Conservation (phyloP, 768 basidiomycete species). For the Mrakia frigida region DNA sequence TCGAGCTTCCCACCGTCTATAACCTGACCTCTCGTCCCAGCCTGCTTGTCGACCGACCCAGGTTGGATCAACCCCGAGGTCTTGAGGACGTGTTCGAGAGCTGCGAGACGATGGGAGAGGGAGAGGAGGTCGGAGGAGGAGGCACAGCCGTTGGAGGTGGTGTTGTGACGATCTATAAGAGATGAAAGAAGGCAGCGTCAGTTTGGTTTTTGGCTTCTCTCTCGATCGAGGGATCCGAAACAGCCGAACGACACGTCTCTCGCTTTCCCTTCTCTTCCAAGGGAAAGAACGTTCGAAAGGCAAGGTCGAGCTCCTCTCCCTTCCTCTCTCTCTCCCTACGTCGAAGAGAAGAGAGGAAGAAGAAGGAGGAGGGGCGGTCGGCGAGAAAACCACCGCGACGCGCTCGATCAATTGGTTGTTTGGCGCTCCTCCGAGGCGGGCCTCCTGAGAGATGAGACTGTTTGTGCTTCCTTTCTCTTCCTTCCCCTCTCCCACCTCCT, state of each 20-base stretch:
- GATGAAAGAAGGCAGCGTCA: background rate
- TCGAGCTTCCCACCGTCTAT: background rate
- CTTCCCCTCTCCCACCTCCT: background rate
- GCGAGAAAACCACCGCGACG: too few species aligned
- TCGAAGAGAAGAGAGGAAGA: too few species aligned
- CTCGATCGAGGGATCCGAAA: too few species aligned
- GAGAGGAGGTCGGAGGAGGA: constrained; percentile 22
- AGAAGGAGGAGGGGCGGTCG: too few species aligned
- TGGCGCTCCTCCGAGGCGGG: too few species aligned
- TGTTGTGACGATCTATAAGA: constrained; percentile 1
- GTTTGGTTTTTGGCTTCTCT: background rate
- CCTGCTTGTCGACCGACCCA: constrained; percentile 11
- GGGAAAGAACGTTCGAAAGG: too few species aligned
- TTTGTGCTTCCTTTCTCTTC: background rate
- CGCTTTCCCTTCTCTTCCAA: too few species aligned
- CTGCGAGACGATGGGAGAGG: constrained; percentile 25
- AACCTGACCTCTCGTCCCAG: background rate
- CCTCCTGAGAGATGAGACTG: too few species aligned
- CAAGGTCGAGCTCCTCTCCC: too few species aligned
- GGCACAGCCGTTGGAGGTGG: constrained; percentile 22
- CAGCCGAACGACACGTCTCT: too few species aligned
- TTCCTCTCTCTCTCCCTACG: background rate
- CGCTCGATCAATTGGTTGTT: too few species aligned
- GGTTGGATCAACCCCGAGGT: background rate
- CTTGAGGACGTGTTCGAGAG: constrained; percentile 24